Evolutionary conservation across 1,284 basidiomycete genomes (phyloP).

Genomic region (Butyriboletus appendiculatus): DNA sequence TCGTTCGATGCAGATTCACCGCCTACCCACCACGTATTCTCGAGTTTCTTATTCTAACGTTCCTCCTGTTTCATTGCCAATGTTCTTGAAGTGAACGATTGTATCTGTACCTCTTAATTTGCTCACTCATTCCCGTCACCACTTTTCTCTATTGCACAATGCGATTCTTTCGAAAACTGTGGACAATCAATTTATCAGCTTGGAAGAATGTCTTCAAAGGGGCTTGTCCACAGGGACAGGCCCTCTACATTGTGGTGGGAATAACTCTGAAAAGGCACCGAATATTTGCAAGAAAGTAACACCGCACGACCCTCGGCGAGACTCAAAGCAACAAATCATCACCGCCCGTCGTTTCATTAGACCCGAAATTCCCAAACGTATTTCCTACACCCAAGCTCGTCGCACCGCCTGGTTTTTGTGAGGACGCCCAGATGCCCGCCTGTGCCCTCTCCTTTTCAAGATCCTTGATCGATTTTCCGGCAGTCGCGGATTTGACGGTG

Average conservation of each 20-base stretch:
- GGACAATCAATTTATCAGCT: constrained; percentile 18
- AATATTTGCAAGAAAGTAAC: background rate
- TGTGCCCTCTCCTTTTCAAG: constrained; percentile 84
- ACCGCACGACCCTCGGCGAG: background rate
- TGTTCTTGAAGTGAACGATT: constrained; percentile 40
- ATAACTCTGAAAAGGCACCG: background rate
- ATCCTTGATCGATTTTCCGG: constrained; percentile 81
- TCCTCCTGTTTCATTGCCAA: constrained; percentile 19
- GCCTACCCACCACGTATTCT: constrained; percentile 5
- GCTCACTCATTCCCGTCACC: constrained; percentile 28
- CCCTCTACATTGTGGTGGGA: constrained; percentile 8
- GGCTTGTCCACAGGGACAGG: background rate
- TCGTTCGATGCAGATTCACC: constrained; percentile 9
- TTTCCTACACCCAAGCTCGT: constrained; percentile 33
- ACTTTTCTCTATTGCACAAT: constrained; percentile 20
- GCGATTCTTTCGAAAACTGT: constrained; percentile 17
- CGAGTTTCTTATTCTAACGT: constrained; percentile 24
- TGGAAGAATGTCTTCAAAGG: background rate
- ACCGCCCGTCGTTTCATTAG: constrained; percentile 26
- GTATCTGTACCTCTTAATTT: constrained; percentile 40
- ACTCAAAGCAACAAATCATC: constrained; percentile 56
- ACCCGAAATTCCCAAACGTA: constrained; percentile 49
- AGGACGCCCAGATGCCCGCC: constrained; percentile 72
- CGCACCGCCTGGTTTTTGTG: constrained; percentile 34
- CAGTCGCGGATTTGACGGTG: constrained; percentile 27